Base-by-base conservation (phyloP, 164 flowering plant genomes). In the Chimonanthus salicifolius region DNA sequence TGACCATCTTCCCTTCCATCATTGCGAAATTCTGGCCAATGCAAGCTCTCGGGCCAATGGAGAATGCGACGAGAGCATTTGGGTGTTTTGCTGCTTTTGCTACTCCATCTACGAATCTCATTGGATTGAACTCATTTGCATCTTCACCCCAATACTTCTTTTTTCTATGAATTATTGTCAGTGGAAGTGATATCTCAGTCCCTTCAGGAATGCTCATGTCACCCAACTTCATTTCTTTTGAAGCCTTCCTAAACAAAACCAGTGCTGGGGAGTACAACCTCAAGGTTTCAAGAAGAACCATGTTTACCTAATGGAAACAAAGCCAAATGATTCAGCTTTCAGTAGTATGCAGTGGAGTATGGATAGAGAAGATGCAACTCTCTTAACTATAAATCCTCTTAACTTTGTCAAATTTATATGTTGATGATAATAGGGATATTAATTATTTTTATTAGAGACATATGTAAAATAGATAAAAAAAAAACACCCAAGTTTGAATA, bases 81-180 rank as follows among this genome's bases (percentile, higher is more conserved):
- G 86, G 85, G 63, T 83, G 83, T 54, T 72, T 81, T 10, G 83
- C 80, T 3, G 86, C 85, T 66, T 73, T 74, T 4, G 85, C 58
- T 2, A 79, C 16, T 6, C 85, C 86, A 49, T 85, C 70, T 0
- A 62, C 16, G 64, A 86, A 86, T 73, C 87, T 73, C 54, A 51
- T 3, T 2, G 86, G 88, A 16, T 83, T 85, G 79, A 87, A 85
- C 58, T 82, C 77, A 43, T 75, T 75, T 21, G 86, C 85, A 63
- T 86, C 88, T 58, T 78, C 76, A 16, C 85, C 85, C 88, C 88
- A 86, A 49, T 72, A 68, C 60, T 75, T 75, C 67, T 71, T 67
- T 65, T 67, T 51, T 20, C 76, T 51, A 9, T 82, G 84, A 16
- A 82, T 72, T 71, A 60, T 64, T 13, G 65, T 0, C 3, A 81